These are phyloP conservation scores for Agrocybe praecox DNA, from an alignment of 768 basidiomycete species.

Conservation along the genomic window DNA sequence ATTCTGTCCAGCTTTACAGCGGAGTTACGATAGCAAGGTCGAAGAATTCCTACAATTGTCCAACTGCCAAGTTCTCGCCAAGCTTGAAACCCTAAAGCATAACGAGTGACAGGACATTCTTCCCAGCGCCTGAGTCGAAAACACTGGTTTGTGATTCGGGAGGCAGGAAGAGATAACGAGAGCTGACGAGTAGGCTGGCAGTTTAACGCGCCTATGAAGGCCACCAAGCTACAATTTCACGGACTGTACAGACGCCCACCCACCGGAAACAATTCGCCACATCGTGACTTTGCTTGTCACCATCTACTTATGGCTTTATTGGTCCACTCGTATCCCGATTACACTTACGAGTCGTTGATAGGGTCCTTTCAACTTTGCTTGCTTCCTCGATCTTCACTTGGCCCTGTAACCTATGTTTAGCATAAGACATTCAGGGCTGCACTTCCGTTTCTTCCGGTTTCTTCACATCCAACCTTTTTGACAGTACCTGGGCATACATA, in stretches of 20 bases:
- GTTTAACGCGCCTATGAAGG: too few species aligned
- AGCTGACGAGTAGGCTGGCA: not conserved
- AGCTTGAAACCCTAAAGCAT: not conserved
- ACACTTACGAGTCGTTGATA: not conserved
- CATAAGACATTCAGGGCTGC: not conserved
- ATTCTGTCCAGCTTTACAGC: not conserved
- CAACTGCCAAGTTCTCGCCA: not conserved
- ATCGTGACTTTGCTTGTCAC: not conserved
- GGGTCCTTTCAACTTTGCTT: too few species aligned
- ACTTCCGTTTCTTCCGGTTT: not conserved
- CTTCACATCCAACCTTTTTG: not conserved
- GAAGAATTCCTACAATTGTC: not conserved
- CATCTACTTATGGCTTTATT: not conserved
- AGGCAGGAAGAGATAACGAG: not conserved
- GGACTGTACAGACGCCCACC: not conserved
- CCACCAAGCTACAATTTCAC: not conserved
- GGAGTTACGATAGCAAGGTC: not conserved
- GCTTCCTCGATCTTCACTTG: not conserved
- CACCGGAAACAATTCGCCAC: not conserved
- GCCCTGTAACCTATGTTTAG: not conserved
- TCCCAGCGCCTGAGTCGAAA: not conserved
- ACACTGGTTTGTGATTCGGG: not conserved
- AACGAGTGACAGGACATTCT: not conserved
- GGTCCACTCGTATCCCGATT: not conserved
- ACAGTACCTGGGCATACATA: not conserved